Evolutionary conservation across 2,329 filamentous ascomycete genomes (phyloP), one percentile per base, ranked within the genome.

Genomic region (Macrophomina tecta): DNA sequence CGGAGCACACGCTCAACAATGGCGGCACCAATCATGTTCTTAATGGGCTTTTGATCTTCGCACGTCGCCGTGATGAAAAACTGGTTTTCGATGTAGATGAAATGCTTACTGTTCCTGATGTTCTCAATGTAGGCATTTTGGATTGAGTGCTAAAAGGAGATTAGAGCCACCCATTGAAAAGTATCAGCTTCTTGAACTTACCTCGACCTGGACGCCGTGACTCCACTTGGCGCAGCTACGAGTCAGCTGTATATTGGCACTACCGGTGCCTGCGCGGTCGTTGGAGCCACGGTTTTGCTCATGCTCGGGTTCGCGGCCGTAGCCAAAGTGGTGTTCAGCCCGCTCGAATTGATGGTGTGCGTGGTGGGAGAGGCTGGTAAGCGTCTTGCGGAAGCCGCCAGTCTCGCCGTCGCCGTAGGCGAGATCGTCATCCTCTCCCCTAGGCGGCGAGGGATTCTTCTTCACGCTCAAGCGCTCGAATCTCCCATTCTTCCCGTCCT

Each of bases 31-130:
- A 96, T 90, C 76, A 89, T 88, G 79, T 96, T 95, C 73, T 84
- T 85, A 53, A 96, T 87, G 0, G 92, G 91, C 69, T 85, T 84
- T 75, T 93, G 91, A 66, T 88, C 81, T 64, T 91, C 84, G 56
- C 83, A 84, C 1, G 91, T 94, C 2, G 91, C 91, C 0, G 92
- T 95, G 78, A 95, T 95, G 83, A 95, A 95, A 82, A 95, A 95
- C 83, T 92, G 89, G 73, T 94, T 93, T 76, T 94, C 91, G 42
- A 94, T 93, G 77, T 93, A 94, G 67, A 94, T 79, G 73, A 90
- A 93, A 75, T 93, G 88, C 73, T 88, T 81, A 18, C 89, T 89
- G 58, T 88, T 87, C 45, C 80, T 82, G 71, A 93, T 93, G 34
- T 88, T 85, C 51, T 90, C 84, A 40, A 91, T 88, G 74, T 97